phyloP scores from a whole-genome alignment of 768 basidiomycete genomes.

The Suillus variegatus region DNA sequence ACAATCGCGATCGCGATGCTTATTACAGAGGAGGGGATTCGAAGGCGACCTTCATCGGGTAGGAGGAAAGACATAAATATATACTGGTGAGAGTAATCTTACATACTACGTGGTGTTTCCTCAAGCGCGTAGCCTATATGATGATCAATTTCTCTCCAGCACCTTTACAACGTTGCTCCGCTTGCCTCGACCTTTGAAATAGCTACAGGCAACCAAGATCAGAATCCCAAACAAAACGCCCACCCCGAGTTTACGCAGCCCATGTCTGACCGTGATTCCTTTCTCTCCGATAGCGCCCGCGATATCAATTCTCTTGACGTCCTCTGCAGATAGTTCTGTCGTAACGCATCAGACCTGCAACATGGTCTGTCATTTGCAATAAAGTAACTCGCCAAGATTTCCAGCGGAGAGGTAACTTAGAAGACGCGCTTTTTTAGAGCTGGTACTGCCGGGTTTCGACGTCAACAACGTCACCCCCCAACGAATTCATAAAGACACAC shows the following conservation, averaged over 20 bases:
- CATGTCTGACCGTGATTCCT: neutral
- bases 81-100: neutral
- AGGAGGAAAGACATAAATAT: neutral
- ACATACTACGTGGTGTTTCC: neutral
- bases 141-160: neutral
- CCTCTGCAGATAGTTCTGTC: slow-evolving; percentile 47
- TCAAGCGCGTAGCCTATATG: neutral
- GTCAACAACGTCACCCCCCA: neutral
- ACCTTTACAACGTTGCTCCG: neutral
- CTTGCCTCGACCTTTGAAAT: slow-evolving; percentile 5
- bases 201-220: slow-evolving; percentile 7
- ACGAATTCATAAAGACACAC: slow-evolving; percentile 32
- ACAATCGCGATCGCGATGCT: neutral
- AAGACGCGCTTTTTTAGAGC: slow-evolving; percentile 65
- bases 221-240: slow-evolving; percentile 6
- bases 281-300: slow-evolving; percentile 42
- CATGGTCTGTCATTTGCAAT: neutral
- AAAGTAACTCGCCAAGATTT: slow-evolving; percentile 50
- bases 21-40: too few relatives aligned
- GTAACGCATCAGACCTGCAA: slow-evolving; percentile 3
- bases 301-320: slow-evolving; percentile 52
- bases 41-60: neutral
- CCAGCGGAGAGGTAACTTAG: slow-evolving; percentile 69
- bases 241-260: slow-evolving; percentile 4
- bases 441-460: slow-evolving; percentile 42